Evolutionary conservation across 169 alveolate species (phyloP).

Genomic region (Babesia sp.): DNA sequence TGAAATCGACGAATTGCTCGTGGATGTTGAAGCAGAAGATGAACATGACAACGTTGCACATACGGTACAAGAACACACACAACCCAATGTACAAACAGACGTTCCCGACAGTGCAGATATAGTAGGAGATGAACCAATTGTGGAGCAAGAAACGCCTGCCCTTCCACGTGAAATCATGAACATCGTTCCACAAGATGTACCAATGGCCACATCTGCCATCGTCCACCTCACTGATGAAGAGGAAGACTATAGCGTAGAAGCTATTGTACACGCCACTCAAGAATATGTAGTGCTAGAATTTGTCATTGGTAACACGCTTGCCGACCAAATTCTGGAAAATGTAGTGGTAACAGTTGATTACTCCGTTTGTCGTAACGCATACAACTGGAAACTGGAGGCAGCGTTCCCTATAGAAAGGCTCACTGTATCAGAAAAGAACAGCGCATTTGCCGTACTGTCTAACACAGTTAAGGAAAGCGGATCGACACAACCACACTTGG

Average conservation of each 20-base stretch:
- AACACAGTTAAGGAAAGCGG: not conserved
- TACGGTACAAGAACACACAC: not conserved
- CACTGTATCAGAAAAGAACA: constrained; percentile 46
- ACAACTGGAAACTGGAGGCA: constrained; percentile 32
- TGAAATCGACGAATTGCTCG: not conserved
- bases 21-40: not conserved
- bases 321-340: constrained; percentile 62
- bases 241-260: constrained; percentile 80
- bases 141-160: not conserved
- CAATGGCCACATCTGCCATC: constrained; percentile 49
- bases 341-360: constrained; percentile 52
- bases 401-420: constrained; percentile 33
- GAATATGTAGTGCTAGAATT: constrained; percentile 71
- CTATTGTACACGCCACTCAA: constrained; percentile 63
- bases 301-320: constrained; percentile 77
- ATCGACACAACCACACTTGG: not conserved
- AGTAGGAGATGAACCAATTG: not conserved
- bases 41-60: not conserved
- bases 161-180: constrained; percentile 8
- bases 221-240: constrained; percentile 81
- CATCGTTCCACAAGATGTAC: constrained; percentile 1
- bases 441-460: constrained; percentile 35
- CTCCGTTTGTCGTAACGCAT: constrained; percentile 25
- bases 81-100: not conserved
- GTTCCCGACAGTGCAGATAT: not conserved